These are phyloP conservation scores for Aspergillus awamori DNA, from an alignment of 2,329 filamentous ascomycete species.

Conservation along the genomic window DNA sequence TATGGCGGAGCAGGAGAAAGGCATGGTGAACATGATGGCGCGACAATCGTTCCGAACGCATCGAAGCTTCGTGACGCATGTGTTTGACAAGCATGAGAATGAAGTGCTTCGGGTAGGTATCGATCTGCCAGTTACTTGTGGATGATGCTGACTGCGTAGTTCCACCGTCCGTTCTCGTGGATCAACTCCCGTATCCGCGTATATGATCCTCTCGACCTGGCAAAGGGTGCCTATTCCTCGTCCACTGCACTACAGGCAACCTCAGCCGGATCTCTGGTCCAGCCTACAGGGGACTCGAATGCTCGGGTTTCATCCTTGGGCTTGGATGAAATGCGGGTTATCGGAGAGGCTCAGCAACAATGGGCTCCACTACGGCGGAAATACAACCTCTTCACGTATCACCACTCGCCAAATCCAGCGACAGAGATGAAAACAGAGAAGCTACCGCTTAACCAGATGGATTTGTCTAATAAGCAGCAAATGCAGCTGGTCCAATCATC, in stretches of 20 bases:
- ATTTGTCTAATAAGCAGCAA: slow-evolving; percentile 54
- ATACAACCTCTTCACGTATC: slow-evolving; percentile 66
- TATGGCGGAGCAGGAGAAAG: slow-evolving; percentile 65
- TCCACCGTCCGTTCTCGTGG: slow-evolving; percentile 66
- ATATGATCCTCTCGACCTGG: slow-evolving; percentile 54
- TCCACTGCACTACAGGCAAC: slow-evolving; percentile 51
- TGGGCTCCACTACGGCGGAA: slow-evolving; percentile 66
- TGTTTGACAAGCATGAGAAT: slow-evolving; percentile 63
- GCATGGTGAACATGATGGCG: slow-evolving; percentile 58
- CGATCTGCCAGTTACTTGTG: not conserved
- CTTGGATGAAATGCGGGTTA: slow-evolving; percentile 62
- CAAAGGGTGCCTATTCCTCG: slow-evolving; percentile 36
- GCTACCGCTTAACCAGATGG: slow-evolving; percentile 48
- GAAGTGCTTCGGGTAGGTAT: slow-evolving; percentile 57
- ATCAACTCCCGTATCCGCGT: slow-evolving; percentile 63
- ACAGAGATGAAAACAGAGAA: slow-evolving; percentile 42
- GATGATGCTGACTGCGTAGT: slow-evolving; percentile 38
- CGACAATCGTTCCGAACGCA: slow-evolving; percentile 65
- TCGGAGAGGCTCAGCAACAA: slow-evolving; percentile 65
- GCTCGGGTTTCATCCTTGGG: slow-evolving; percentile 57
- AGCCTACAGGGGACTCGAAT: slow-evolving; percentile 45
- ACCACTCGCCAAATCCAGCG: slow-evolving; percentile 45
- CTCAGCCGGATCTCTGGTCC: slow-evolving; percentile 45
- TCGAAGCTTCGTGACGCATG: slow-evolving; percentile 65
- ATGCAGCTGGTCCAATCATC: slow-evolving; percentile 41